Evolutionary conservation across 2,329 filamentous ascomycete species (phyloP), one percentile per base, ranked within the genome.

Genomic region (Leptodontidium sp.): DNA sequence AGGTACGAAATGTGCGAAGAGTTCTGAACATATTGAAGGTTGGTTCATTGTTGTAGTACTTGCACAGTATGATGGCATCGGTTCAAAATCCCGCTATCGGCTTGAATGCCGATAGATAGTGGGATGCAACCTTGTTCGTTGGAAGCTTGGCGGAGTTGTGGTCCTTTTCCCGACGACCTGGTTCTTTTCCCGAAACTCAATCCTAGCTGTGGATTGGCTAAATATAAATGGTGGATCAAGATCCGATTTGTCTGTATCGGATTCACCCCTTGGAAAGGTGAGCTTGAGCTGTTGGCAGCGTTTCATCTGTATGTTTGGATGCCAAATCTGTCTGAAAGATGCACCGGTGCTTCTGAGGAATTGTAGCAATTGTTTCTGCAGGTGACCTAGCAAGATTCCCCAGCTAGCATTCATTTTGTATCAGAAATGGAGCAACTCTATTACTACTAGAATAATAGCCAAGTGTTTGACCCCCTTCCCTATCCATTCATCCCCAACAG

Each of bases 1-100:
- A 57, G 29, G 65, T 45, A 21, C 64, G 43, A 73, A 69, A 26
- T 59, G 35, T 59, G 7, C 21, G 35, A 45, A 59, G 12, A 15
- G 35, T 38, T 59, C 57, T 43, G 35, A 45, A 45, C 57, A 59
- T 59, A 29, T 45, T 21, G 57, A 45, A n/a, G 14, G 21, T 40
- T 45, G 21, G n/a, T 21, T 26, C 57, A 59, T 59, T 8, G 12
- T 59, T 59, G 38, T 29, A 43, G 57, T 59, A 50, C 38, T 40
- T 12, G 38, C 2, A 40, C 47, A 11, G 47, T 24, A 50, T 11
- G n/a, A 50, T 50, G n/a, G n/a, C 21, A 47, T 50, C n/a, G n/a
- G 21, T 21, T 24, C 11, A 58, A 24, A 21, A 24, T 58, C 35
- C 55, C 55, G 35, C 55, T 58, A 58, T 58, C 57, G 57, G 57